phyloP scores from a whole-genome alignment of 163 green algal species.

The Scenedesmus sp. region DNA sequence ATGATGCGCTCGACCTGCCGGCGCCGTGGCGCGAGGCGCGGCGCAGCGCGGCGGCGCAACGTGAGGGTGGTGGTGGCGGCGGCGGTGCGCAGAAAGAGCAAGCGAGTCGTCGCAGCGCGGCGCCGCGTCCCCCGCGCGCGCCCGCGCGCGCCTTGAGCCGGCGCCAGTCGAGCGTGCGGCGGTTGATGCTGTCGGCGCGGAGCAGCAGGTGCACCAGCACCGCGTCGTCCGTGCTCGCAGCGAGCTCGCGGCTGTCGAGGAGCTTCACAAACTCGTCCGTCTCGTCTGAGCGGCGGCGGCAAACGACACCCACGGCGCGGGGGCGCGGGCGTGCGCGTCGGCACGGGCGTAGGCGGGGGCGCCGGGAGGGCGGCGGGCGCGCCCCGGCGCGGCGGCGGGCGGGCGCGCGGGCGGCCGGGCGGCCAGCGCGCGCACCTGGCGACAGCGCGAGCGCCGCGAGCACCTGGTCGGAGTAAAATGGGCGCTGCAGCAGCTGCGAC shows the following conservation, averaged over 20 bases:
- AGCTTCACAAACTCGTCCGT: conserved; percentile 35
- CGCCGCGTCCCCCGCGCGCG: not conserved
- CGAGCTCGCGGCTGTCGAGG: conserved; percentile 51
- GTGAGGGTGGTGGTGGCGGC: too few relatives aligned
- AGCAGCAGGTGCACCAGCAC: conserved; percentile 64
- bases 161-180: conserved; percentile 18
- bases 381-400: too few relatives aligned
- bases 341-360: too few relatives aligned
- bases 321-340: not conserved
- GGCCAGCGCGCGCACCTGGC: conserved; percentile 26
- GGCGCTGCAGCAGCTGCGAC: conserved; percentile 31
- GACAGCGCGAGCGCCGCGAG: conserved; percentile 51
- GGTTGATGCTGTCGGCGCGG: conserved; percentile 41
- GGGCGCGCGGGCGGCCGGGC: too few relatives aligned
- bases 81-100: too few relatives aligned
- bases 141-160: conserved; percentile 17
- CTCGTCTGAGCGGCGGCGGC: conserved; percentile 44
- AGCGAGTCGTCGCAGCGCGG: not conserved
- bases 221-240: conserved; percentile 39
- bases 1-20: conserved; percentile 45
- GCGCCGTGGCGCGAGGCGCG: too few relatives aligned
- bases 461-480: conserved; percentile 44
- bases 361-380: too few relatives aligned
- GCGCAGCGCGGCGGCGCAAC: too few relatives aligned
- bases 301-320: not conserved